These are phyloP conservation scores for Fomitopsis serialis DNA, from an alignment of 768 basidiomycete species.

Conservation along the genomic window DNA sequence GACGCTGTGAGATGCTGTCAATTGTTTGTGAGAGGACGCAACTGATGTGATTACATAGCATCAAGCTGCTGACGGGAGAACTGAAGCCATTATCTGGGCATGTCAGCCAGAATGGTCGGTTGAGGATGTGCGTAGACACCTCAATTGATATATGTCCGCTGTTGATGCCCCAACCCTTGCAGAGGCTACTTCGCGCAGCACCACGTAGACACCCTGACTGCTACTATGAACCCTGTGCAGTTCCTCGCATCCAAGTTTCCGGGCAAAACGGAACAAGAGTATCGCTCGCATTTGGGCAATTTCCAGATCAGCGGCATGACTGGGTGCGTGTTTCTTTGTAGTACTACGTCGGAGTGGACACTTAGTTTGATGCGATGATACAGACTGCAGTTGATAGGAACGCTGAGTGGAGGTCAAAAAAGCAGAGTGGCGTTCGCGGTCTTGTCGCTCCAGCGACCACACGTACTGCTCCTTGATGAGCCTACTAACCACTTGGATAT, in stretches of 20 bases:
- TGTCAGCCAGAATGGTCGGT: slow-evolving; percentile 84
- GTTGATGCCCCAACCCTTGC: slow-evolving; percentile 4
- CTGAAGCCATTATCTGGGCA: slow-evolving; percentile 71
- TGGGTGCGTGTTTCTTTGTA: slow-evolving; percentile 41
- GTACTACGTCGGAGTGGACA: too few relatives aligned
- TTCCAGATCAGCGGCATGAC: slow-evolving; percentile 98
- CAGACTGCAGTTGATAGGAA: slow-evolving; percentile 84
- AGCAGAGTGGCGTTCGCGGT: slow-evolving; percentile 91
- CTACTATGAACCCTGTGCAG: slow-evolving; percentile 85
- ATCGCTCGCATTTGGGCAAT: slow-evolving; percentile 89
- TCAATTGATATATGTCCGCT: neutral
- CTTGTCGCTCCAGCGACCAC: slow-evolving; percentile 82
- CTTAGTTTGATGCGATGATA: too few relatives aligned
- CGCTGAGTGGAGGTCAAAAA: slow-evolving; percentile 93
- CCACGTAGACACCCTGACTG: slow-evolving; percentile 87
- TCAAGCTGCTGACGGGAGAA: slow-evolving; percentile 89
- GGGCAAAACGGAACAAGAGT: slow-evolving; percentile 94
- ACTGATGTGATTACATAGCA: slow-evolving; percentile 39
- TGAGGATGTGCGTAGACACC: slow-evolving; percentile 62
- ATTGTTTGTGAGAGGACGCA: neutral
- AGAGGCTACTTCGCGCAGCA: slow-evolving; percentile 94
- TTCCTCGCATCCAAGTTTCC: slow-evolving; percentile 92
- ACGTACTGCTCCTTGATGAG: slow-evolving; percentile 86
- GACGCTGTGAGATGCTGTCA: slow-evolving; percentile 56
- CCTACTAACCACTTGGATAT: slow-evolving; percentile 3